A percentile compares a stretch with the other conserved stretches of the same genome.
Conservation (phyloP, 352 stramenopile species). For the Phytopythium kandeliae region DNA sequence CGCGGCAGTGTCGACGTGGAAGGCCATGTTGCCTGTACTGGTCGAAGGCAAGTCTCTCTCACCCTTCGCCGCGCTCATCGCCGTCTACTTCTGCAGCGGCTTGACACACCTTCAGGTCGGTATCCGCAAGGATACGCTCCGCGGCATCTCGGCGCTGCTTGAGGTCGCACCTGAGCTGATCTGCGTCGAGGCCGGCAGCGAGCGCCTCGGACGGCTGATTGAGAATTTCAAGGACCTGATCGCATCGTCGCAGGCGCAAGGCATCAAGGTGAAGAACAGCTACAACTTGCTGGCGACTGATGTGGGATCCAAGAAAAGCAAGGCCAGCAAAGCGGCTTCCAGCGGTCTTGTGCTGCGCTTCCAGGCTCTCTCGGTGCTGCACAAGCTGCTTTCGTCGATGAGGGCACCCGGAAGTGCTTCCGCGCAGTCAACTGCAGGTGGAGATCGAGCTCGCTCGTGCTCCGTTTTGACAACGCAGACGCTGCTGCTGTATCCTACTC, state of each 20-base stretch:
- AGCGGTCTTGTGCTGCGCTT: slow-evolving; percentile 53
- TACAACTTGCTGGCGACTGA: slow-evolving; percentile 54
- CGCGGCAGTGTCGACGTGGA: slow-evolving; percentile 61
- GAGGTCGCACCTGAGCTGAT: slow-evolving; percentile 55
- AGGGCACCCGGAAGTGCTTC: slow-evolving; percentile 10
- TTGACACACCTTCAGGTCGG: slow-evolving; percentile 75
- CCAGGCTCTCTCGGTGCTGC: slow-evolving; percentile 52
- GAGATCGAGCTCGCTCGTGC: slow-evolving; percentile 7
- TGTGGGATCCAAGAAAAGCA: slow-evolving; percentile 16
- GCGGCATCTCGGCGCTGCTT: slow-evolving; percentile 60
- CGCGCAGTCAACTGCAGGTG: not conserved
- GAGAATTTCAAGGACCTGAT: slow-evolving; percentile 81
- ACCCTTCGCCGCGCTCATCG: slow-evolving; percentile 69
- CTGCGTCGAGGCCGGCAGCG: slow-evolving; percentile 37
- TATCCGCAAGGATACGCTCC: slow-evolving; percentile 66
- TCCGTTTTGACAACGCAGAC: slow-evolving; percentile 24
- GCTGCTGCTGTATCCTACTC: slow-evolving; percentile 47
- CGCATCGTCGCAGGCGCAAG: slow-evolving; percentile 49
- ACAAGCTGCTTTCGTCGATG: slow-evolving; percentile 56
- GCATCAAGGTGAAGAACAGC: slow-evolving; percentile 74
- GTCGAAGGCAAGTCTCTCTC: slow-evolving; percentile 38
- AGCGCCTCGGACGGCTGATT: slow-evolving; percentile 55
- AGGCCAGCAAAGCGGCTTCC: slow-evolving; percentile 36
- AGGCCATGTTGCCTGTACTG: slow-evolving; percentile 54
- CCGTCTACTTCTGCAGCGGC: slow-evolving; percentile 76